A percentile compares a stretch with the other conserved stretches of the same genome.
Conservation (phyloP, 177 flowering plant species). For the Vitis hybrid region DNA sequence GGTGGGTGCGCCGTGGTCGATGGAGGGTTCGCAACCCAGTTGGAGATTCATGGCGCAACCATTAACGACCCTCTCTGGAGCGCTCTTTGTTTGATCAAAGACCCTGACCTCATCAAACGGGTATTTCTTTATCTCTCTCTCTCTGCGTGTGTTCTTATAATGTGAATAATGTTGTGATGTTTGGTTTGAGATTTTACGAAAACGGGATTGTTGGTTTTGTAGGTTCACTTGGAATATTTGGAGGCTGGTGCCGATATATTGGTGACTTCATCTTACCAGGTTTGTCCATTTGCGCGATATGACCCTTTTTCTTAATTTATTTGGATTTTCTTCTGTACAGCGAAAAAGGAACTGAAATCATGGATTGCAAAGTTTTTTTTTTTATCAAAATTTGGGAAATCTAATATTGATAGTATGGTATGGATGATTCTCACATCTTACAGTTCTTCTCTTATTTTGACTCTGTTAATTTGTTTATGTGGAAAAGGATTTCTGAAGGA, state of each 20-base stretch:
- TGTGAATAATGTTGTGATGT: too few relatives aligned
- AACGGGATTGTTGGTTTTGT: not conserved
- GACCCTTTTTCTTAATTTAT: too few relatives aligned
- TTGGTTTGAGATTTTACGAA: not conserved
- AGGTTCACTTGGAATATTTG: conserved; percentile 60
- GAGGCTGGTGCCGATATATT: conserved; percentile 86
- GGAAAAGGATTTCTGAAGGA: too few relatives aligned
- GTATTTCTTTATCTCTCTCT: conserved; percentile 23
- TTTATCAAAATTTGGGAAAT: not conserved
- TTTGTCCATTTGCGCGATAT: conserved; percentile 5
- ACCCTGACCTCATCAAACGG: conserved; percentile 62
- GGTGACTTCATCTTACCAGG: conserved; percentile 74
- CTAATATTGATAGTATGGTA: not conserved
- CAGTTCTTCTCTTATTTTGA: too few relatives aligned
- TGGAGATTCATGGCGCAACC: conserved; percentile 78
- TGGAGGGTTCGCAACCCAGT: conserved; percentile 92
- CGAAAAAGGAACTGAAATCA: not conserved
- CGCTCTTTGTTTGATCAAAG: conserved; percentile 70
- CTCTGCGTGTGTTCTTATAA: not conserved
- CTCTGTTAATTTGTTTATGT: too few relatives aligned
- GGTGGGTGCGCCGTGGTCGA: conserved; percentile 89
- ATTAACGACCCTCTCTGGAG: conserved; percentile 90
- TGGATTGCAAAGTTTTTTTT: not conserved
- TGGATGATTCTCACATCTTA: too few relatives aligned
- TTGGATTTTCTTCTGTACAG: too few relatives aligned